These are phyloP conservation scores for Chytridiales sp. DNA, from an alignment of 371 early-diverging fungal species.

Conservation along the genomic window DNA sequence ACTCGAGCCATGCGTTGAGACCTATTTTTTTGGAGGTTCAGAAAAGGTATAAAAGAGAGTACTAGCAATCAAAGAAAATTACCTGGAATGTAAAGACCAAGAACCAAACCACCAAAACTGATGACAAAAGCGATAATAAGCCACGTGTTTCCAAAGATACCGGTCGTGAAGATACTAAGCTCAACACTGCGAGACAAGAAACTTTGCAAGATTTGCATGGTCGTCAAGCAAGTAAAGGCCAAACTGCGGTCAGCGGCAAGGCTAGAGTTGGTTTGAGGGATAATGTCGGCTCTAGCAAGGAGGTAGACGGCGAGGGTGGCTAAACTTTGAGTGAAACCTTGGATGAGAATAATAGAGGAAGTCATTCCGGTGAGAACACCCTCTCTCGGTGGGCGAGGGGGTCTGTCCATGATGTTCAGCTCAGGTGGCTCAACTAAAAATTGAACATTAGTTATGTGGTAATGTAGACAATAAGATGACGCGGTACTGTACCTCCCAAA, in stretches of 20 bases:
- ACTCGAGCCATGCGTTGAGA: constrained; percentile 60
- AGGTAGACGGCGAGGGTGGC: constrained; percentile 61
- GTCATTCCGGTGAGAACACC: constrained; percentile 65
- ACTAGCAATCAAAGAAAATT: constrained; percentile 10
- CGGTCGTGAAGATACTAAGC: constrained; percentile 66
- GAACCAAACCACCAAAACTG: constrained; percentile 63
- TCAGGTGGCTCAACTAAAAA: constrained; percentile 76
- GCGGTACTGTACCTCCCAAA: constrained; percentile 23
- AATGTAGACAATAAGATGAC: neutral
- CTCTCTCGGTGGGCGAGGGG: constrained; percentile 70
- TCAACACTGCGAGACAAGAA: constrained; percentile 75
- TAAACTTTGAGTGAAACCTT: constrained; percentile 71
- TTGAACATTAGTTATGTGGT: constrained; percentile 10
- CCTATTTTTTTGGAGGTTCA: constrained; percentile 27
- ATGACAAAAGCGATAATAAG: constrained; percentile 74
- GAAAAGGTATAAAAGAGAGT: neutral
- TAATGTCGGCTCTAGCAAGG: constrained; percentile 14
- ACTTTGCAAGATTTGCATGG: constrained; percentile 76
- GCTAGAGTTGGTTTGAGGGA: constrained; percentile 32
- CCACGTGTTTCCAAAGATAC: constrained; percentile 69
- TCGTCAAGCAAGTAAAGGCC: constrained; percentile 74
- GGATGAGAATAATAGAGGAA: constrained; percentile 62
- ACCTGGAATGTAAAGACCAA: constrained; percentile 77
- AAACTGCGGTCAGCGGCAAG: constrained; percentile 46
- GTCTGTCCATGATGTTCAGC: constrained; percentile 72